Base-by-base conservation (phyloP, 2,329 filamentous ascomycete genomes). In the Fusarium udum region DNA sequence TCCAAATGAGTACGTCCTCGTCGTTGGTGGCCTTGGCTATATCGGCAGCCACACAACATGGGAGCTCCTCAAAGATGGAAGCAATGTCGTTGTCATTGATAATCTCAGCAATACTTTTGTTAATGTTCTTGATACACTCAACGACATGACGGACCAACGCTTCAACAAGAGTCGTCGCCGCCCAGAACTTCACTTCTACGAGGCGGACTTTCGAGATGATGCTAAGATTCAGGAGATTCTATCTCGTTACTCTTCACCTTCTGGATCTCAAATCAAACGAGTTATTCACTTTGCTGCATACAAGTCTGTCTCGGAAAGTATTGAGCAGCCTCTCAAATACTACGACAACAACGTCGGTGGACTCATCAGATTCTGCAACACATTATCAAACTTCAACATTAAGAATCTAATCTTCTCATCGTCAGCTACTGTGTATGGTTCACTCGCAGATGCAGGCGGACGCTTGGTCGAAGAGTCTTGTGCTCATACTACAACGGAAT, bases 211-310 rank as follows among this genome's bases (percentile, higher is more conserved):
- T 34, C 18, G 62, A 13, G 58, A 64, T 20, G 20, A 62, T 20
- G 15, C 34, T 2, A 64, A 63, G 15, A 39, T 64, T 1, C 45
- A 49, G 22, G 62, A 63, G 0, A 53, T 64, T 16, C 3, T 64
- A 4, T 9, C 57, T 14, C 46, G 28, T 36, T 64, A 64, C 4
- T 42, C 56, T 3, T 45, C 32, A 13, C 7, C 0, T 0, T 32
- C 15, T 18, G 57, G 57, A 1, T 45, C 62, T 1, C 13, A 22
- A 34, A 63, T 63, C 22, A 64, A 64, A 24, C 45, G 89, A 2
- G 89, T 92, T n/a, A 91, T 92, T 64, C 91, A 92, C 77, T 92
- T 92, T 73, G 91, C 91, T 20, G 91, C 91, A 3, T 88, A 89
- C 83, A 92, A 92, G 78, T 89, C 90, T 5, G 90, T 92, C 0